Evolutionary conservation across 108 stramenopile species (phyloP).

Genomic region (Fistulifera pelliculosa): DNA sequence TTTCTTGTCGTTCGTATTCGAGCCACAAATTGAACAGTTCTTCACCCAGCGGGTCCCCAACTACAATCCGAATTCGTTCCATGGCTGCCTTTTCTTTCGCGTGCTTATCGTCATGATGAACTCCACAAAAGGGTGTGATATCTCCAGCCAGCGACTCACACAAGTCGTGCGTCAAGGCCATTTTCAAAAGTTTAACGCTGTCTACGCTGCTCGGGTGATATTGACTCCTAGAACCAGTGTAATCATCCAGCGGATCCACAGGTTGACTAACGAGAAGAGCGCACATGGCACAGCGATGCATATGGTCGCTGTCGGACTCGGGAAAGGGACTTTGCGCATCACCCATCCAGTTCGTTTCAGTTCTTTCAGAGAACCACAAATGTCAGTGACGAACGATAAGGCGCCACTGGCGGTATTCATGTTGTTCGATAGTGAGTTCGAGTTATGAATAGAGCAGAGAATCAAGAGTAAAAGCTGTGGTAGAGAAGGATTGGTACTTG

Average conservation of each 20-base stretch:
- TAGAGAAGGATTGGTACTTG: no score
- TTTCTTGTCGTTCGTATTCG: constrained; percentile 66
- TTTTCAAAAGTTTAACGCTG: constrained; percentile 39
- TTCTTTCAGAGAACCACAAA: constrained; percentile 17
- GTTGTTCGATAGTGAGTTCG: no score
- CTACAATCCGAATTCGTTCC: constrained; percentile 26
- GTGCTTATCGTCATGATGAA: constrained; percentile 46
- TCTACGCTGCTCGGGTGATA: constrained; percentile 21
- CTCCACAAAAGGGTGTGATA: constrained; percentile 69
- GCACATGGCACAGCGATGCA: constrained; percentile 31
- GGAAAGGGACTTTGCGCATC: constrained; percentile 11
- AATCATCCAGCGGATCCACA: background rate
- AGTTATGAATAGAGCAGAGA: no score
- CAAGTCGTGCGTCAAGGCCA: constrained; percentile 80
- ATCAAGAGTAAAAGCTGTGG: no score
- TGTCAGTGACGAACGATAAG: constrained; percentile 14
- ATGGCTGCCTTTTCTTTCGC: constrained; percentile 57
- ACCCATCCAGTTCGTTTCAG: constrained; percentile 32
- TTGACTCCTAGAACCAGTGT: background rate
- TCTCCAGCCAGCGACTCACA: constrained; percentile 76
- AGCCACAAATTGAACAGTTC: constrained; percentile 61
- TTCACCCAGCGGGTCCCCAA: constrained; percentile 29
- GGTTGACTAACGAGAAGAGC: constrained; percentile 3
- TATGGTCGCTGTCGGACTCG: constrained; percentile 17
- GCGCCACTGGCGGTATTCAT: background rate